Evolutionary conservation across 2,329 filamentous ascomycete genomes (phyloP), one percentile per base, ranked within the genome.

Genomic region (Calonectria ilicicola): DNA sequence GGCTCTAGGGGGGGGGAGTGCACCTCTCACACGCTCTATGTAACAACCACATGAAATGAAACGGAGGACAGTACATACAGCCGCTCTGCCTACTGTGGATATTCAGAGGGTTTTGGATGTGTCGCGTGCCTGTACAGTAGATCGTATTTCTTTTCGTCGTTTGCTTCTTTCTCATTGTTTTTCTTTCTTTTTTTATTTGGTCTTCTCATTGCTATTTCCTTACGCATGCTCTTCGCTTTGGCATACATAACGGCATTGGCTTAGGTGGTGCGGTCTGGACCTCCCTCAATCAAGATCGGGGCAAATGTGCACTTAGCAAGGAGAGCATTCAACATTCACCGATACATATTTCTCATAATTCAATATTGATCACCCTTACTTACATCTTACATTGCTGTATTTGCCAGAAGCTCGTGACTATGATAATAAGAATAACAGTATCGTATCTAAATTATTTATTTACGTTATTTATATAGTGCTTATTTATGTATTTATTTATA

Each of bases 61-160:
- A 40, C 53, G 64, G 70, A 66, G 53, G 46, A 51, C 64, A 72
- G 77, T 75, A 78, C 66, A 77, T 76, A 72, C 75, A 73, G 49
- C 75, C 75, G 64, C 72, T 77, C 72, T 75, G 75, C 77, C 77
- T 72, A 77, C 70, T 78, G 78, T 58, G 74, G 65, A 67, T 67
- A 69, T 65, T 65, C 75, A 74, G 75, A 74, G 75, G 76, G 67
- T 67, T 71, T 77, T 79, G 78, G 73, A 77, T 78, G 73, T 65
- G 71, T 63, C 51, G 26, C 51, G 35, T 67, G 60, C 49, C 71
- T 78, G 77, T 79, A 78, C 75, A 79, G 66, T 79, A 79, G 72
- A 74, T 64, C 47, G 40, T 65, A 56, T 53, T 67, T 67, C 49
- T 58, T 46, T 65, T 56, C 44, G 51, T 53, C 51, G n/a, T 68